Percentiles rank a stretch among this genome's conserved stretches.
Evolutionary conservation across 139 green algal species (phyloP).

Genomic region (Desmodesmus armatus): DNA sequence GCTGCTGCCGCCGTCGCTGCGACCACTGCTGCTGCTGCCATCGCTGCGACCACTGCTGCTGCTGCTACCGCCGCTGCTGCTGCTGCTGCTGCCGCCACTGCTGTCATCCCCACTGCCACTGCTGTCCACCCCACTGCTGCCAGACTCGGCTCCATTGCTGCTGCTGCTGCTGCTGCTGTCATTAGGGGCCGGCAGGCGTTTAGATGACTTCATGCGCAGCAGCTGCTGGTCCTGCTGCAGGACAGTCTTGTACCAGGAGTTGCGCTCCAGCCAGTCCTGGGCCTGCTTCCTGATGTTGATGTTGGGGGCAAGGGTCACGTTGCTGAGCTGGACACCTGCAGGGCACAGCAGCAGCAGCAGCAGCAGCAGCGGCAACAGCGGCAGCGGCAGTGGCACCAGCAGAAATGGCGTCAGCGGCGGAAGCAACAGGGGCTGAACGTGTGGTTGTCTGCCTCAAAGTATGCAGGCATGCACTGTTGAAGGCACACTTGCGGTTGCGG

Average conservation of each 20-base stretch:
- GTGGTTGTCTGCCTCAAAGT: too few relatives aligned
- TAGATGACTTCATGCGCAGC: neutral
- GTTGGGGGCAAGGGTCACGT: neutral
- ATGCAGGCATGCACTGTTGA: too few relatives aligned
- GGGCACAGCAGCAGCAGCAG: conserved; percentile 20
- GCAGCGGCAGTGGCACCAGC: neutral
- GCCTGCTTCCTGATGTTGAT: too few relatives aligned
- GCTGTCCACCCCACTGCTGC: neutral
- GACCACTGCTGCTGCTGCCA: neutral
- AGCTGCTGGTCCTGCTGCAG: neutral
- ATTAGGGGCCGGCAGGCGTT: neutral
- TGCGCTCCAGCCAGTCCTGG: neutral
- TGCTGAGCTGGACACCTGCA: neutral
- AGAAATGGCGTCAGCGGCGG: neutral
- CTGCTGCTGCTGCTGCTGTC: neutral
- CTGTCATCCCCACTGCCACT: neutral
- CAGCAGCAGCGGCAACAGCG: neutral
- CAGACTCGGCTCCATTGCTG: neutral
- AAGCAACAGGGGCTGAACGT: neutral
- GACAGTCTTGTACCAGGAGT: neutral
- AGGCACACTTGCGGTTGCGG: too few relatives aligned
- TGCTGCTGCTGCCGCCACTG: neutral
- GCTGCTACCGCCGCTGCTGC: neutral
- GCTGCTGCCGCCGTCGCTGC: neutral
- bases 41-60: neutral